Conservation (phyloP, 2,329 filamentous ascomycete genomes). For the Colletotrichum sp. region DNA sequence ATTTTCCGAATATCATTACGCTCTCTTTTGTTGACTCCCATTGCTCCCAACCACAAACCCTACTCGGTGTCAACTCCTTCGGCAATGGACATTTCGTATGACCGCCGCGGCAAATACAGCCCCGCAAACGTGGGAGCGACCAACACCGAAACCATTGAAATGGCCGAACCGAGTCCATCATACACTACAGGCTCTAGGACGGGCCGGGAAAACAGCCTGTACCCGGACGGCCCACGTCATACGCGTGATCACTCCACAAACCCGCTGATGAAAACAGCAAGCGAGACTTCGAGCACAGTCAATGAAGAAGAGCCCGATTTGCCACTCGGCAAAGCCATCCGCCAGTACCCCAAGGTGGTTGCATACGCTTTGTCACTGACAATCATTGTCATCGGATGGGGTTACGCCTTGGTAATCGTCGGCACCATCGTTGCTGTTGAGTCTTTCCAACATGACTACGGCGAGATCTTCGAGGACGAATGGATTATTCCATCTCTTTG, state of each 20-base stretch:
- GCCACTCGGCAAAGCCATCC: constrained; percentile 28
- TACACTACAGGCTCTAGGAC: not conserved
- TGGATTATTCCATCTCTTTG: constrained; percentile 29
- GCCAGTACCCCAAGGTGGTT: constrained; percentile 30
- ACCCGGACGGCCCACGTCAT: not conserved
- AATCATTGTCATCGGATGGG: constrained; percentile 33
- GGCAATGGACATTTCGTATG: not conserved
- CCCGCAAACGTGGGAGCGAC: not conserved
- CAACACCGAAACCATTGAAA: not conserved
- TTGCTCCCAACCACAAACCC: too few species aligned
- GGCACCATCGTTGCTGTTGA: constrained; percentile 32
- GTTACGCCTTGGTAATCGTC: constrained; percentile 31
- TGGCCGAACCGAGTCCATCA: not conserved
- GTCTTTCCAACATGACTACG: constrained; percentile 32
- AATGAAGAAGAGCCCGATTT: constrained; percentile 21
- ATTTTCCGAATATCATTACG: not conserved
- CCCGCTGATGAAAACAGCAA: not conserved
- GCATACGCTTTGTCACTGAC: constrained; percentile 30
- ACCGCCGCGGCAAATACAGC: not conserved
- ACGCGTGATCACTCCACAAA: not conserved
- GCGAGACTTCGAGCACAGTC: not conserved
- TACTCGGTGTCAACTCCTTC: not conserved
- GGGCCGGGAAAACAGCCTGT: not conserved
- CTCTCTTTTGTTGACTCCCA: too few species aligned
- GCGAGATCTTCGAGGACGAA: constrained; percentile 25